Percentiles rank a stretch among this genome's conserved stretches.
Evolutionary conservation across 2,329 filamentous ascomycete species (phyloP).

Genomic region (Scedosporium apiospermum): DNA sequence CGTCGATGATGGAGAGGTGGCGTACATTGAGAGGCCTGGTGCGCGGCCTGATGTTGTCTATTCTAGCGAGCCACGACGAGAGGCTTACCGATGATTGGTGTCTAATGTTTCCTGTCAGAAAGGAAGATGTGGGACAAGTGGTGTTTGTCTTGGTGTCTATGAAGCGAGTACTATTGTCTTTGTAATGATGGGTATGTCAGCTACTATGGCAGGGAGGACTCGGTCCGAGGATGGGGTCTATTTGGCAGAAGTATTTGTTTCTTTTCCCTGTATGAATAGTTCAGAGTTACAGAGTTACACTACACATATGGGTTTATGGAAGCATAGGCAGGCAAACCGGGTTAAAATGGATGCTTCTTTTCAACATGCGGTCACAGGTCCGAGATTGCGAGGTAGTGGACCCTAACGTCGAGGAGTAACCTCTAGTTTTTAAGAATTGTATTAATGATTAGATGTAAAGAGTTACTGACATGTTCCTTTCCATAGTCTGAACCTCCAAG

Average conservation of each 20-base stretch:
- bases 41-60: conserved; percentile 35
- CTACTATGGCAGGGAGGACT: background rate
- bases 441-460: too few species aligned
- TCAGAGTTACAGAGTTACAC: background rate
- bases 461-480: too few species aligned
- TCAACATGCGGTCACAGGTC: too few species aligned
- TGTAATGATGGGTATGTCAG: too few species aligned
- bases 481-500: too few species aligned
- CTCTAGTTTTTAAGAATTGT: too few species aligned
- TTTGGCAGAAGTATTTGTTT: background rate
- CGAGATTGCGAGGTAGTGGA: too few species aligned
- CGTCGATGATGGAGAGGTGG: conserved; percentile 23
- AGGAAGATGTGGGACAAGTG: too few species aligned
- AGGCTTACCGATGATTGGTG: conserved; percentile 22
- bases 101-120: too few species aligned
- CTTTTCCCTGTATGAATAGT: background rate
- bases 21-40: conserved; percentile 34
- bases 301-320: background rate
- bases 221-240: background rate
- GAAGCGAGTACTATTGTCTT: too few species aligned
- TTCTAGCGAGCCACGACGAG: conserved; percentile 27
- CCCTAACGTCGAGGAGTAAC: background rate
- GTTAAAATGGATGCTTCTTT: background rate
- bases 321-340: background rate
- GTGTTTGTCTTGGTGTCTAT: too few species aligned